phyloP scores from a whole-genome alignment of 345 rosid species.

The Salix koriyanagi region DNA sequence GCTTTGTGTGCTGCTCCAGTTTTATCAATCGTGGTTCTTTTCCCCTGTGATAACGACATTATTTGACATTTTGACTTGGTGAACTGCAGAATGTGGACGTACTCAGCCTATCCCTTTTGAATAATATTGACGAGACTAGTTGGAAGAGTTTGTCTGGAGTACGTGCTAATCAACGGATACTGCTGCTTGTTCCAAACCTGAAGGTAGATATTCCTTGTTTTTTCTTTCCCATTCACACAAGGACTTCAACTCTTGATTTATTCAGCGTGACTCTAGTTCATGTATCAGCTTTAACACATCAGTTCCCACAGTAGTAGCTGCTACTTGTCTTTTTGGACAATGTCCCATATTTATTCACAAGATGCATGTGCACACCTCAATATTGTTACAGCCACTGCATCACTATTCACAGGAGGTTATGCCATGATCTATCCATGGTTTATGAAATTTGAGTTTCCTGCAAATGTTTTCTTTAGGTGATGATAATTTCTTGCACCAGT shows the following conservation, averaged over 20 bases:
- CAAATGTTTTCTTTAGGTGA: no score
- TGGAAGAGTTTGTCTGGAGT: slow-evolving; percentile 63
- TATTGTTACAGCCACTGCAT: no score
- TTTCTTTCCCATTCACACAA: neutral
- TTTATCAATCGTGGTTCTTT: neutral
- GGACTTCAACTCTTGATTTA: neutral
- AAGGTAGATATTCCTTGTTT: slow-evolving; percentile 27
- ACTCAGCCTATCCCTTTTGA: slow-evolving; percentile 39
- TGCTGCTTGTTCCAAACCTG: slow-evolving; percentile 50
- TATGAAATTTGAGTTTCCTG: no score
- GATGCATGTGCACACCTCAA: no score
- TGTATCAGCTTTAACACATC: no score
- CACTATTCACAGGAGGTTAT: no score
- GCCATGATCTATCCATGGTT: no score
- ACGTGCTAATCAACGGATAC: slow-evolving; percentile 38
- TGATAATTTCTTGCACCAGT: no score
- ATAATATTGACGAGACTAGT: slow-evolving; percentile 47
- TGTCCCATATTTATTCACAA: no score
- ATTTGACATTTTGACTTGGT: neutral
- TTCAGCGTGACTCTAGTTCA: neutral
- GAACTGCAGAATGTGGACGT: slow-evolving; percentile 45
- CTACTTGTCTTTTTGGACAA: no score
- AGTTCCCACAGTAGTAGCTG: no score
- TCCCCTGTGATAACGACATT: neutral
- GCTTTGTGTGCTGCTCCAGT: neutral